A percentile compares a stretch with the other conserved stretches of the same genome.
phyloP scores from a whole-genome alignment of 768 basidiomycete species.

The Suillus ampliporus region DNA sequence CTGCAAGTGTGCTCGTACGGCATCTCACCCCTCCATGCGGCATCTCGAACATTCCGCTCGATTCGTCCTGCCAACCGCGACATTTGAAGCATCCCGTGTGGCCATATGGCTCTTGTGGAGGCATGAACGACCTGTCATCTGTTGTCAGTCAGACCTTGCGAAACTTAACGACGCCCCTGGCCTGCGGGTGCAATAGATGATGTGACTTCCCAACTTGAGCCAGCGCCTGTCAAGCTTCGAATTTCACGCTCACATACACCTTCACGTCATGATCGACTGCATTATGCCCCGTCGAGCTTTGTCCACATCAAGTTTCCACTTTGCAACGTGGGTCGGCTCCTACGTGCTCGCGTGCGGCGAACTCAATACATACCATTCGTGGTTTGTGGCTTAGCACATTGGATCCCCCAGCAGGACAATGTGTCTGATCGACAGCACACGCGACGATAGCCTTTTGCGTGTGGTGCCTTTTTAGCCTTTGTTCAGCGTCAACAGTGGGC shows the following conservation, averaged over 20 bases:
- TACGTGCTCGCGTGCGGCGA: not conserved
- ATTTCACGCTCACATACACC: slow-evolving; percentile 2
- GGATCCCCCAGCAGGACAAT: not conserved
- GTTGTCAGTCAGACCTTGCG: not conserved
- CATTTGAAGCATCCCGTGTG: not conserved
- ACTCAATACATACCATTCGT: not conserved
- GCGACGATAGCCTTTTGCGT: not conserved
- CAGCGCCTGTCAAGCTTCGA: slow-evolving; percentile 4
- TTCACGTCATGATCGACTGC: slow-evolving; percentile 9
- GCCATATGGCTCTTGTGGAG: not conserved
- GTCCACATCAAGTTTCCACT: not conserved
- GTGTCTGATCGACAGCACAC: not conserved
- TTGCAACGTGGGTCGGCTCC: not conserved
- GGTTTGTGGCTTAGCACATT: not conserved
- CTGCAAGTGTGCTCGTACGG: slow-evolving; percentile 3
- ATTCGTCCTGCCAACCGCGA: slow-evolving; percentile 4
- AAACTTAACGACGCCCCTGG: not conserved
- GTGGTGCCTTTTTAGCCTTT: not conserved
- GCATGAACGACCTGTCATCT: too few species aligned
- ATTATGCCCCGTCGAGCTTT: not conserved
- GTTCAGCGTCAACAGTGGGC: not conserved
- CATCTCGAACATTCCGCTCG: not conserved
- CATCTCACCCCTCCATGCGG: slow-evolving; percentile 1
- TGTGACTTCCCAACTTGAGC: not conserved
- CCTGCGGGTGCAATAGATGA: not conserved